Evolutionary conservation across 306 rosid species (phyloP), one percentile per base, ranked within the genome.

Genomic region (Luffa aegyptiaca): DNA sequence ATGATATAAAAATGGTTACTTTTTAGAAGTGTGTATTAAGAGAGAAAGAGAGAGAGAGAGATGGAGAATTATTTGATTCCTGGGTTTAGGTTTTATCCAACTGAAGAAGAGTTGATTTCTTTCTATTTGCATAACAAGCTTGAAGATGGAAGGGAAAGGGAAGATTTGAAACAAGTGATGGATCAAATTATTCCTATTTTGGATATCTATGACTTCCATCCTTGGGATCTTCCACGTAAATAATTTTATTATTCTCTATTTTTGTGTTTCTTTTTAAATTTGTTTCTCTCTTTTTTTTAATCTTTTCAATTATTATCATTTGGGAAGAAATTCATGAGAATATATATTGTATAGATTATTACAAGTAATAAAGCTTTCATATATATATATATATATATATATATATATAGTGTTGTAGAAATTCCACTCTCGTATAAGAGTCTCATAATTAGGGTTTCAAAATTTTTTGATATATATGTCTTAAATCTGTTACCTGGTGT

Each of bases 71-170:
- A 84, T 69, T 82, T 90, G 80, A 75, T 90, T 74, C 93, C 93
- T 8, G 97, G 98, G 80, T 92, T 84, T 85, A 87, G 94, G 42
- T 94, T 94, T 86, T 92, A 87, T 83, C 98, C 97, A 0, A 93
- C 97, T 1, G 97, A 93, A 83, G 96, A 93, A 79, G 98, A 93
- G 64, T 78, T 93, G 46, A 80, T 94, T 56, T 83, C 88, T 0
- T 92, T 92, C 84, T 92, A 92, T 82, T 86, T 94, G 21, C 85
- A 44, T 6, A 86, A 84, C 53, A 92, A 90, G 86, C 91, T 94
- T 10, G 86, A 92, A 51, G 94, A 93, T 56, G 37, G 4, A 13
- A 83, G 80, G 5, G 87, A 85, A 13, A 83, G 80, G 5, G 87
- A 85, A 13, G 88, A 84, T 35, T 26, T 86, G 65, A 82, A 76